A percentile compares a stretch with the other conserved stretches of the same genome.
phyloP scores from a whole-genome alignment of 2,329 filamentous ascomycete species.

The Xylaria sp. region DNA sequence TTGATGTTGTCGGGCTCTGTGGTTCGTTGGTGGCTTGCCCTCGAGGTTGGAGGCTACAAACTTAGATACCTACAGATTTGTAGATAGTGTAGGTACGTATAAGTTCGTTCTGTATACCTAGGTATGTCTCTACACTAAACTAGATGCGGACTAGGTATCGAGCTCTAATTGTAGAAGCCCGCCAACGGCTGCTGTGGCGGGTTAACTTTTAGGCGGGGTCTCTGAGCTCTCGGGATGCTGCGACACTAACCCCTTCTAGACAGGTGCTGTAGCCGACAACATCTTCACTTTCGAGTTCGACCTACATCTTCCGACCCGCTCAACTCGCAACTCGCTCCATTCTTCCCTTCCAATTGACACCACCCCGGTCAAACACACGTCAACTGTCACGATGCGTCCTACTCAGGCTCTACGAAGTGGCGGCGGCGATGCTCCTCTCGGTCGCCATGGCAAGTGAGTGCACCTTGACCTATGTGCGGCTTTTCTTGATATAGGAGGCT shows the following conservation, averaged over 20 bases:
- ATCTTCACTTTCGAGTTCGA: constrained; percentile 47
- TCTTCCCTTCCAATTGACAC: constrained; percentile 47
- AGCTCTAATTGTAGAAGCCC: constrained; percentile 4
- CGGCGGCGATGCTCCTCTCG: constrained; percentile 55
- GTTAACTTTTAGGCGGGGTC: constrained; percentile 42
- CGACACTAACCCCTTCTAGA: constrained; percentile 36
- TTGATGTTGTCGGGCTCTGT: constrained; percentile 10
- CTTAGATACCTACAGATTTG: no score
- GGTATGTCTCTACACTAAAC: background rate
- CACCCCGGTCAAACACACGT: constrained; percentile 43
- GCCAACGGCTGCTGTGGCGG: constrained; percentile 10
- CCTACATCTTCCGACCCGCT: constrained; percentile 35
- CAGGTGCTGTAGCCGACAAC: constrained; percentile 30
- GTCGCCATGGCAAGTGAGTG: constrained; percentile 58
- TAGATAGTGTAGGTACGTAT: no score
- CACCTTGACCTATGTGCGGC: constrained; percentile 43
- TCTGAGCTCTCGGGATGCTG: constrained; percentile 32
- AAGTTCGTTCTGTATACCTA: no score
- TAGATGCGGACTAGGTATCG: background rate
- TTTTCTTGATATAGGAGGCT: constrained; percentile 42
- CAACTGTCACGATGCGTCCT: constrained; percentile 56
- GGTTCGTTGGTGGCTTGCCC: constrained; percentile 7
- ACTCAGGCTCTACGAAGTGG: constrained; percentile 56
- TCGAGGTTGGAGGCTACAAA: constrained; percentile 33
- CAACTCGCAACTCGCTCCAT: constrained; percentile 27